Base-by-base conservation (phyloP, 2,329 filamentous ascomycete species). In the Pseudocercospora vitis region DNA sequence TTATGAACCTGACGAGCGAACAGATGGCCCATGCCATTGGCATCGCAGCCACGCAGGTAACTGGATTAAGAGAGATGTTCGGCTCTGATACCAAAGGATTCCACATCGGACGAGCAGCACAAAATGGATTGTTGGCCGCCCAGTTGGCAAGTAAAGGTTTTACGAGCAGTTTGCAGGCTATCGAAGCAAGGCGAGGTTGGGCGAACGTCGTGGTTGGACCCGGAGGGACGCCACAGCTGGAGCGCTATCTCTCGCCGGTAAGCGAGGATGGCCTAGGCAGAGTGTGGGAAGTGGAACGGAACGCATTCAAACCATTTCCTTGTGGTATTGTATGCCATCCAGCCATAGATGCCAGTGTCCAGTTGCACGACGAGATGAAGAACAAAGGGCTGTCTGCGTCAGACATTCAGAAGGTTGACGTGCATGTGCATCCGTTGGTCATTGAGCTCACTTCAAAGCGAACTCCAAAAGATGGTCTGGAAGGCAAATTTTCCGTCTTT, bases 281-380 rank as follows among this genome's bases (percentile, higher is more conserved):
- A 29, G 62, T 58, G n/a, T 82, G 79, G 79, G 78, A 82, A 68
- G 76, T 78, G 7, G 69, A 75, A 60, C 73, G 73, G 57, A 82
- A 82, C 56, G 74, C 76, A 1, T 82, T 81, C 68, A 82, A 82
- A 62, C 80, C 79, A 0, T 82, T 78, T 55, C 79, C 80, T 0
- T 82, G 79, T 63, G 80, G 79, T 1, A 81, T 82, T 55, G 78
- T 82, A 0, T 78, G 81, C 57, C 80, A 82, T 63, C 78, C 79
- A 1, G 71, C 75, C 3, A 82, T 82, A 52, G 79, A 82, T 62
- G 78, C 68, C 2, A 77, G 75, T 55, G 74, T 76, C 11, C 75
- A 78, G 58, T 59, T 81, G 11, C 73, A 76, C 59, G 61, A 68
- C 1, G 66, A 78, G 46, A 63, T 74, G 33, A 44, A 63, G 9